These are phyloP conservation scores for Wickerhamomyces queroliae DNA, from an alignment of 805 yeast species.

Conservation along the genomic window DNA sequence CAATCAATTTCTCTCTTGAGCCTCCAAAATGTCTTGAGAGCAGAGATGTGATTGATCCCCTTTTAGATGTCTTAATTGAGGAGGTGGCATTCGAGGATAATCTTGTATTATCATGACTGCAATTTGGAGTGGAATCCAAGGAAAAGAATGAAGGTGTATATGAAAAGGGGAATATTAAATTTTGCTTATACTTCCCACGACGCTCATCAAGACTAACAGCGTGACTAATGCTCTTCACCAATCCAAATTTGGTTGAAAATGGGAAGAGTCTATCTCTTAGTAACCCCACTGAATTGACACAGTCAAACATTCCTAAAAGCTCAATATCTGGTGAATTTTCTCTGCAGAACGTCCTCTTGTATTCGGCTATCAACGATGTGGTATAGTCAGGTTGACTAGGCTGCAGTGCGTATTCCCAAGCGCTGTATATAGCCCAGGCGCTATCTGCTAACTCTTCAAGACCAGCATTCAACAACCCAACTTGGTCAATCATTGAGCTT, in stretches of 20 bases:
- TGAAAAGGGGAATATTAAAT: conserved; percentile 41
- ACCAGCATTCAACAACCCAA: conserved; percentile 54
- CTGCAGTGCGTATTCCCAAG: conserved; percentile 57
- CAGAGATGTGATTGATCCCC: background rate
- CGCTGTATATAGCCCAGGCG: conserved; percentile 59
- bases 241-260: conserved; percentile 41
- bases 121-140: conserved; percentile 7
- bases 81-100: background rate
- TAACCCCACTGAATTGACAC: conserved; percentile 62
- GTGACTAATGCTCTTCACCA: conserved; percentile 57
- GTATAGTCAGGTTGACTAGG: conserved; percentile 40
- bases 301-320: conserved; percentile 66
- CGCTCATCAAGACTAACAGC: conserved; percentile 66
- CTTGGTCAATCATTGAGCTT: conserved; percentile 58
- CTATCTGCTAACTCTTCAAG: conserved; percentile 48
- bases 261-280: conserved; percentile 55
- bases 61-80: background rate
- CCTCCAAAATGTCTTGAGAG: background rate
- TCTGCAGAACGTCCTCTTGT: conserved; percentile 48
- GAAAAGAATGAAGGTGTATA: conserved; percentile 26
- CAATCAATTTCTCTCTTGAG: conserved; percentile 1
- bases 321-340: conserved; percentile 35
- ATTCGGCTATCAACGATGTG: conserved; percentile 44
- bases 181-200: conserved; percentile 56
- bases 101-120: background rate